A percentile compares a stretch with the other conserved stretches of the same genome.
phyloP scores from a whole-genome alignment of 208 protist genomes.

The Leishmania gerbilli region DNA sequence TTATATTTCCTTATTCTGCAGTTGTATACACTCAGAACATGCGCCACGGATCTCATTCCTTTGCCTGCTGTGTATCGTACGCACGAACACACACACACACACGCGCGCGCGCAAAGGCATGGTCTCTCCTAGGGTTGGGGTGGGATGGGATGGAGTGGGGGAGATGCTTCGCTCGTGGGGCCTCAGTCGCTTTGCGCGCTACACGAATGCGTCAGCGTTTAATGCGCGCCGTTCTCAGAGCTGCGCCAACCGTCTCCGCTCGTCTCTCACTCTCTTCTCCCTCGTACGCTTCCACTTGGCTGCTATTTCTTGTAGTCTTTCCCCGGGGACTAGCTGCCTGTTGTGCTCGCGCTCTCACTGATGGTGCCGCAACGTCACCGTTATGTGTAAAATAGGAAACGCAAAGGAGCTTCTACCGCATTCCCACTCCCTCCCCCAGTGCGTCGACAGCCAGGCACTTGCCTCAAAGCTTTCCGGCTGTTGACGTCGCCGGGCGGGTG shows the following conservation, averaged over 20 bases:
- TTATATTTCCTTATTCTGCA: not conserved
- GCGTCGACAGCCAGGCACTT: not conserved
- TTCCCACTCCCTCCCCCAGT: not conserved
- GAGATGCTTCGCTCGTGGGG: not conserved
- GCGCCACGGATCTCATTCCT: not conserved
- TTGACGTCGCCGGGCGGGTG: not conserved
- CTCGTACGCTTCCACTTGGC: not conserved
- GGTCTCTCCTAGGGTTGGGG: not conserved
- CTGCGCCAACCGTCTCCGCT: not conserved
- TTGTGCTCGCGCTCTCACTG: not conserved
- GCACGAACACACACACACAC: not conserved
- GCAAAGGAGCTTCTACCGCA: not conserved
- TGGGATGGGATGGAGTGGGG: too few species aligned
- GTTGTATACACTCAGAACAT: not conserved
- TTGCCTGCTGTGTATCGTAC: not conserved
- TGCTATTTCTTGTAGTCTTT: not conserved
- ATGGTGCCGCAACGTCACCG: not conserved
- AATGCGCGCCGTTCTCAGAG: not conserved
- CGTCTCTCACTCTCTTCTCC: not conserved
- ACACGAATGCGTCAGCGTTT: not conserved
- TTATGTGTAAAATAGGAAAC: not conserved
- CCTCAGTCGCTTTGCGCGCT: not conserved
- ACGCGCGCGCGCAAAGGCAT: too few species aligned
- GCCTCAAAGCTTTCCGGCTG: not conserved
- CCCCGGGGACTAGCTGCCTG: not conserved